These are phyloP conservation scores for Cicer pinnatifidum DNA, from an alignment of 306 rosid species.

Conservation along the genomic window DNA sequence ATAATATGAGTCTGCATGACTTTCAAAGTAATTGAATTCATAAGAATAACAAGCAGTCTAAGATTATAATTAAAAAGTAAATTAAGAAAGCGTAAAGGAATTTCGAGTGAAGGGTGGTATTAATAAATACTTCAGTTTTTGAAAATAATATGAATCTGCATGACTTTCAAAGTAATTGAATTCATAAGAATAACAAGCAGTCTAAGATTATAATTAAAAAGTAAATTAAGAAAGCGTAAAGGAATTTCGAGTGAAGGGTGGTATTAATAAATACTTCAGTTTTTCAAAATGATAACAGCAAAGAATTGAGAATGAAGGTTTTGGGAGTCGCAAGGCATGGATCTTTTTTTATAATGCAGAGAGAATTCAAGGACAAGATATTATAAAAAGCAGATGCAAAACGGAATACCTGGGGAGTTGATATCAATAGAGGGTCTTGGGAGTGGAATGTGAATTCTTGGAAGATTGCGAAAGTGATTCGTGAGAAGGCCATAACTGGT, in stretches of 20 bases:
- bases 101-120: neutral
- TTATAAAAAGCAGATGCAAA: constrained; percentile 6
- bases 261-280: neutral
- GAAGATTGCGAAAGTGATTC: constrained; percentile 19
- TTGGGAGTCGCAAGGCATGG: neutral
- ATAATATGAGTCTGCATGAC: constrained; percentile 26
- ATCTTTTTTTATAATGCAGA: neutral
- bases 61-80: neutral
- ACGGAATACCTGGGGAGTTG: constrained; percentile 58
- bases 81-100: no score
- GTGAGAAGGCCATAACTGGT: neutral
- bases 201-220: neutral
- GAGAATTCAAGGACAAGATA: neutral
- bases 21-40: constrained; percentile 6
- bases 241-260: neutral
- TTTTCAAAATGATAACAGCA: no score
- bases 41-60: constrained; percentile 11
- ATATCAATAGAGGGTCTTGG: constrained; percentile 33
- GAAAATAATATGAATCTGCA: constrained; percentile 15
- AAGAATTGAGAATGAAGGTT: no score
- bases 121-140: no score
- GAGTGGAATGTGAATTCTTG: constrained; percentile 5
- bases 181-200: constrained; percentile 15
- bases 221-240: no score
- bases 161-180: constrained; percentile 19